These are phyloP conservation scores for Phytopythium montanum DNA, from an alignment of 352 stramenopile species.

Conservation along the genomic window DNA sequence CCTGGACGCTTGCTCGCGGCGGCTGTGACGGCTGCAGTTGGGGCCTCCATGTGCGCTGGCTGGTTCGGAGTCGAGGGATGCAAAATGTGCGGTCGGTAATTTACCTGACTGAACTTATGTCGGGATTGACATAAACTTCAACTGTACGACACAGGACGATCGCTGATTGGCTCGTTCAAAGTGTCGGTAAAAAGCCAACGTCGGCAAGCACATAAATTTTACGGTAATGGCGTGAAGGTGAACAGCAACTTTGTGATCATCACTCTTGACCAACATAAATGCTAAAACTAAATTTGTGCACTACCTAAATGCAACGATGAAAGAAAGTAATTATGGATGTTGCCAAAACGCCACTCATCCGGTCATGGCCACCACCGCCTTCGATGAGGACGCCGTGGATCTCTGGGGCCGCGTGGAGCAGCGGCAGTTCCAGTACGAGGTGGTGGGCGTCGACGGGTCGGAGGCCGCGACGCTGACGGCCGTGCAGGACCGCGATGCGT, in stretches of 20 bases:
- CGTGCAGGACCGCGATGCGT: slow-evolving; percentile 33
- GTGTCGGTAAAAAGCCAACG: not conserved
- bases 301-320: not conserved
- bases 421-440: slow-evolving; percentile 30
- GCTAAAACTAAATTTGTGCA: no score
- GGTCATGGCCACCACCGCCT: slow-evolving; percentile 4
- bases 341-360: not conserved
- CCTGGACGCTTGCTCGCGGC: no score
- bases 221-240: no score
- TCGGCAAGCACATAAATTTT: not conserved
- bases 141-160: no score
- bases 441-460: slow-evolving; percentile 10
- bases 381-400: slow-evolving; percentile 6
- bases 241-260: not conserved
- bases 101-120: not conserved
- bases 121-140: not conserved
- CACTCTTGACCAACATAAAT: no score
- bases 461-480: slow-evolving; percentile 19
- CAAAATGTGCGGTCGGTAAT: no score
- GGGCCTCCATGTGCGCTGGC: no score
- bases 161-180: not conserved
- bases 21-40: no score
- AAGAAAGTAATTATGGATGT: not conserved
- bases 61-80: no score
- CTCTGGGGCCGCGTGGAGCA: slow-evolving; percentile 34